Evolutionary conservation across 345 rosid species (phyloP).

Genomic region (Pistacia atlantica): DNA sequence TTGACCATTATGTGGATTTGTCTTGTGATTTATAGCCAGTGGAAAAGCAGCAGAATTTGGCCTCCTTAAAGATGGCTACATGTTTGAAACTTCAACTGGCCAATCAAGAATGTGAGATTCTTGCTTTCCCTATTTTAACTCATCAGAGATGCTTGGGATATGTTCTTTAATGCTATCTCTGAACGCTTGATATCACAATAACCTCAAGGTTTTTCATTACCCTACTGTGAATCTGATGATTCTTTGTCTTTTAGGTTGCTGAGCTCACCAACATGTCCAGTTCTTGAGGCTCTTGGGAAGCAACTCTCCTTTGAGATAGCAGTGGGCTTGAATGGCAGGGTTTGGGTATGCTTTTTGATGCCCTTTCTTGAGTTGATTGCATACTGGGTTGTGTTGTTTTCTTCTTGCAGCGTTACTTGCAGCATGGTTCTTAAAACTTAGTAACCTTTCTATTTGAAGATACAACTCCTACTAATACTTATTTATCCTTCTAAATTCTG

Average conservation of each 20-base stretch:
- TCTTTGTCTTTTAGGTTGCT: constrained; percentile 49
- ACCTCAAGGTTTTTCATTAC: not conserved
- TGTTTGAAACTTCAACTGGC: constrained; percentile 84
- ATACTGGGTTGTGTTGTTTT: not conserved
- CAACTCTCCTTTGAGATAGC: constrained; percentile 78
- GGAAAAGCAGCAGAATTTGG: constrained; percentile 88
- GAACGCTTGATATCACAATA: not conserved
- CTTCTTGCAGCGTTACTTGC: not conserved
- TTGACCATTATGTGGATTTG: constrained; percentile 10
- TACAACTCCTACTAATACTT: not conserved
- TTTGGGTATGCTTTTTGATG: constrained; percentile 51
- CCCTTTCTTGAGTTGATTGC: not conserved
- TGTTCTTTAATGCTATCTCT: not conserved
- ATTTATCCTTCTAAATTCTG: not conserved
- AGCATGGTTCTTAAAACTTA: not conserved
- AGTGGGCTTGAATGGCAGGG: constrained; percentile 81
- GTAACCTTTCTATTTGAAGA: not conserved
- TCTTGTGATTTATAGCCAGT: constrained; percentile 44
- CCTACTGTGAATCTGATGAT: constrained; percentile 2
- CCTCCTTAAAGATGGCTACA: constrained; percentile 69
- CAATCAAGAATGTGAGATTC: constrained; percentile 72
- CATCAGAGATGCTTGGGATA: constrained; percentile 2
- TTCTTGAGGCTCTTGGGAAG: constrained; percentile 81
- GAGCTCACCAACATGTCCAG: constrained; percentile 73
- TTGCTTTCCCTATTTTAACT: not conserved